Conservation (phyloP, 176 grass and related monocot species). For the Bonia amplexicaulis region DNA sequence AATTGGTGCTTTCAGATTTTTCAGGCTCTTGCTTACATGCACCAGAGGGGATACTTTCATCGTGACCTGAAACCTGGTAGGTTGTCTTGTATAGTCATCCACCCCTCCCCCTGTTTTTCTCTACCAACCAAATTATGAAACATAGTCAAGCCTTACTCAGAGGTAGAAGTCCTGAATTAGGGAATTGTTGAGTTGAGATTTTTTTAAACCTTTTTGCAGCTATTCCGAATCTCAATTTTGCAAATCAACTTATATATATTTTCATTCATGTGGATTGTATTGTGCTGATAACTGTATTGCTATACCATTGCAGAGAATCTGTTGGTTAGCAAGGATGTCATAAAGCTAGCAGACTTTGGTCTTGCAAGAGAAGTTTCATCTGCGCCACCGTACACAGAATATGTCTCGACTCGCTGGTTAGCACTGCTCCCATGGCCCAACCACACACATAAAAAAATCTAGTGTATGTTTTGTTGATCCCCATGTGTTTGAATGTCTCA, state of each 20-base stretch:
- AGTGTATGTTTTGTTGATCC: conserved; percentile 25
- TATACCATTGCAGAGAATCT: conserved; percentile 66
- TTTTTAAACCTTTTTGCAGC: neutral
- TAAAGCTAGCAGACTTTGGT: conserved; percentile 98
- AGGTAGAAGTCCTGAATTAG: neutral
- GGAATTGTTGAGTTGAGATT: neutral
- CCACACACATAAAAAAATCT: neutral
- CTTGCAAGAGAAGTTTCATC: conserved; percentile 89
- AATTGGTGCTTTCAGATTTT: conserved; percentile 99
- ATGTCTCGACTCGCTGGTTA: conserved; percentile 97
- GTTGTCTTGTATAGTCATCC: conserved; percentile 2
- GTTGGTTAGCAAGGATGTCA: conserved; percentile 80
- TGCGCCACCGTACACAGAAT: conserved; percentile 90
- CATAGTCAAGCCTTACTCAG: neutral
- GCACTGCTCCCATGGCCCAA: neutral
- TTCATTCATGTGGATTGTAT: neutral
- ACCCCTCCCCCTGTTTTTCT: neutral
- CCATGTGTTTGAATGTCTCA: conserved; percentile 35
- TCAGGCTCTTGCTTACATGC: conserved; percentile 97
- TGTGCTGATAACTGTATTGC: conserved; percentile 9
- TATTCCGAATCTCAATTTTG: neutral
- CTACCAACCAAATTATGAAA: neutral
- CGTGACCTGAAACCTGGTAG: conserved; percentile 96
- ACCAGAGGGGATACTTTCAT: conserved; percentile 95
- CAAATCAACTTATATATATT: neutral